Conservation (phyloP, 2,329 filamentous ascomycete species). For the Cyphellophora attinorum region DNA sequence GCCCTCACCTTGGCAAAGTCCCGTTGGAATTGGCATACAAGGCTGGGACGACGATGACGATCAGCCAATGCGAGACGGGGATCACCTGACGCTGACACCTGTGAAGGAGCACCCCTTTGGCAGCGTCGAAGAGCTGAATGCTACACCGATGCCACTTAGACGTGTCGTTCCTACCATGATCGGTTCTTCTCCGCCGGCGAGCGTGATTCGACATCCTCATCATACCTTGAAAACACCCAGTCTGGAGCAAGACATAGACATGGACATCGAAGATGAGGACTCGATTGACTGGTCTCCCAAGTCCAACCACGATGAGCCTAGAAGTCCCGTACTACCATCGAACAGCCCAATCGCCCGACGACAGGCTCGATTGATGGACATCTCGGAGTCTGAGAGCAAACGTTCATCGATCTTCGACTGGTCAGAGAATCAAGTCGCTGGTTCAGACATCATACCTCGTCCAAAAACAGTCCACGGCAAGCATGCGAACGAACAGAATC, state of each 20-base stretch:
- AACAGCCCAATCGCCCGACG: neutral
- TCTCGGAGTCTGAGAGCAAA: constrained; percentile 23
- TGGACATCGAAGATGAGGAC: constrained; percentile 6
- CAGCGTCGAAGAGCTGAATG: neutral
- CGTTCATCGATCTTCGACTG: constrained; percentile 52
- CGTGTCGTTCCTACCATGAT: neutral
- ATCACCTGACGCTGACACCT: neutral
- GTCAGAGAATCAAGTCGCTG: constrained; percentile 49
- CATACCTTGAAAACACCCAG: neutral
- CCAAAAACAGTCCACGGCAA: constrained; percentile 57
- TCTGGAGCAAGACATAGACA: constrained; percentile 3
- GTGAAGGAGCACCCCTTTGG: neutral
- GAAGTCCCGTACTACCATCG: neutral
- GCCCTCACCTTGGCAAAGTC: neutral
- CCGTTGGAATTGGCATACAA: constrained; percentile 12
- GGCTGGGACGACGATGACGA: constrained; percentile 9
- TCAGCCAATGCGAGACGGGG: constrained; percentile 2
- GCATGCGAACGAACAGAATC: constrained; percentile 45
- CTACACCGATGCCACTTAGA: neutral
- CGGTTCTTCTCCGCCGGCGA: constrained; percentile 1
- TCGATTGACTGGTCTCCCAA: constrained; percentile 17
- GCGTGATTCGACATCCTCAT: constrained; percentile 2
- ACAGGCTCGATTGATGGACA: neutral
- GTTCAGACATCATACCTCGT: constrained; percentile 46
- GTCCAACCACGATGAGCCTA: constrained; percentile 3